These are phyloP conservation scores for Cucurbita ficifolia DNA, from an alignment of 306 rosid genomes.

Conservation along the genomic window DNA sequence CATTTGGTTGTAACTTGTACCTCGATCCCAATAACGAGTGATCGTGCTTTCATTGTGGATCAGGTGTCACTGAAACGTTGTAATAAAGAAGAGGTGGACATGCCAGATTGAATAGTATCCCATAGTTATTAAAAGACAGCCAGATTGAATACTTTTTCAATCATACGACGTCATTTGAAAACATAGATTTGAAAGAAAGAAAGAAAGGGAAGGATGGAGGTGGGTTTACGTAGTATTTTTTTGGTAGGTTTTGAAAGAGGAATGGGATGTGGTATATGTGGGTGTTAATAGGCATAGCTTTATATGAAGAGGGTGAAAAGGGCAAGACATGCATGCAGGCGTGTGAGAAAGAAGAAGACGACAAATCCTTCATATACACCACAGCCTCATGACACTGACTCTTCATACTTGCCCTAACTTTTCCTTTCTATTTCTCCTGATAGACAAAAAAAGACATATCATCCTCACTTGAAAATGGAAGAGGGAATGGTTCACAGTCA, in stretches of 20 bases:
- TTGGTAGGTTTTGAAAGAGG: too few species aligned
- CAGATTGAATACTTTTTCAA: too few species aligned
- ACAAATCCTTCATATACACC: slow-evolving; percentile 23
- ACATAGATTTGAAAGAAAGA: too few species aligned
- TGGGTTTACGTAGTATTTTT: neutral
- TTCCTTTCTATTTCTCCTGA: neutral
- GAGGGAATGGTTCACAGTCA: neutral
- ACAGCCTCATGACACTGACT: neutral
- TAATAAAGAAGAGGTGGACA: too few species aligned
- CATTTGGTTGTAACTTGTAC: too few species aligned
- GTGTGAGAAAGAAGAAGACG: slow-evolving; percentile 24
- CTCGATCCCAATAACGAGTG: too few species aligned
- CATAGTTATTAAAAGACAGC: too few species aligned
- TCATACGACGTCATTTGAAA: too few species aligned
- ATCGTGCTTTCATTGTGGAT: too few species aligned
- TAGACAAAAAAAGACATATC: slow-evolving; percentile 32
- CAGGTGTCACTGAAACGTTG: too few species aligned
- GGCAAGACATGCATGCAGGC: slow-evolving; percentile 83
- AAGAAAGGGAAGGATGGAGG: neutral
- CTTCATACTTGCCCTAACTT: neutral
- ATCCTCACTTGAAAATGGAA: slow-evolving; percentile 5
- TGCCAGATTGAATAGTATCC: too few species aligned
- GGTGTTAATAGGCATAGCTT: slow-evolving; percentile 10
- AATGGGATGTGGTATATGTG: neutral
- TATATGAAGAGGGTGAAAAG: slow-evolving; percentile 39